Percentiles rank a stretch among this genome's conserved stretches.
Conservation (phyloP, 1,284 basidiomycete genomes). For the Cyathus pygmaeus region DNA sequence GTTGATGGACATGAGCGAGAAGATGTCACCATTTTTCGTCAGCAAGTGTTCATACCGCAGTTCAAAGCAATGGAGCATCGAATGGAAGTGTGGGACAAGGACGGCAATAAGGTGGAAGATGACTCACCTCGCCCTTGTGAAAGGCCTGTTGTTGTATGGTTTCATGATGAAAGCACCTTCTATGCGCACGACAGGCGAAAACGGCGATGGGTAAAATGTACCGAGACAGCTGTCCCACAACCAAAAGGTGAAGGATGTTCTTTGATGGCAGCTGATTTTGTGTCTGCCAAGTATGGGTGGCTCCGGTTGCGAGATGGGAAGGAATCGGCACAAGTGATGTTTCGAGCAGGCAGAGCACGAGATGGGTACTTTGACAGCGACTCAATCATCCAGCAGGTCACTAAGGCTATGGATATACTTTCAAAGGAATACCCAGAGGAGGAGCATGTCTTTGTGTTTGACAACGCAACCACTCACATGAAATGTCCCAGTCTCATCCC, state of each 20-base stretch:
- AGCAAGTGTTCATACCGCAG: constrained; percentile 27
- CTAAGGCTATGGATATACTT: constrained; percentile 38
- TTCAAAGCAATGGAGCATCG: too few relatives aligned
- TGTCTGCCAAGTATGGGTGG: constrained; percentile 55
- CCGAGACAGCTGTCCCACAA: constrained; percentile 36
- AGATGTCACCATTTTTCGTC: constrained; percentile 28
- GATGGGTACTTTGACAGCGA: constrained; percentile 41
- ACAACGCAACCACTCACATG: constrained; percentile 47
- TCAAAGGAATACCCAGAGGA: constrained; percentile 29
- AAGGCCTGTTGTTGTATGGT: constrained; percentile 28
- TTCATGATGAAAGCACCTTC: constrained; percentile 38
- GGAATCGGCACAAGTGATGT: constrained; percentile 15
- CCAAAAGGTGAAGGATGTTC: constrained; percentile 52
- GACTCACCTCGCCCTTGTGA: background rate
- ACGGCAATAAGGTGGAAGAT: constrained; percentile 6
- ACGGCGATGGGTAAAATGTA: constrained; percentile 41
- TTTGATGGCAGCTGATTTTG: constrained; percentile 57
- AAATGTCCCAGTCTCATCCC: constrained; percentile 42
- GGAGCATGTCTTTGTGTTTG: constrained; percentile 41
- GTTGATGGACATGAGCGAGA: constrained; percentile 32
- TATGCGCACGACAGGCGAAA: constrained; percentile 35
- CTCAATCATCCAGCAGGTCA: constrained; percentile 27
- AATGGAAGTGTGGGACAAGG: constrained; percentile 13
- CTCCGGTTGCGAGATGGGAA: constrained; percentile 31
- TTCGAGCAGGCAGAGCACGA: constrained; percentile 31